Evolutionary conservation across 2,329 filamentous ascomycete genomes (phyloP), one percentile per base, ranked within the genome.

Genomic region (Alternaria sp.): DNA sequence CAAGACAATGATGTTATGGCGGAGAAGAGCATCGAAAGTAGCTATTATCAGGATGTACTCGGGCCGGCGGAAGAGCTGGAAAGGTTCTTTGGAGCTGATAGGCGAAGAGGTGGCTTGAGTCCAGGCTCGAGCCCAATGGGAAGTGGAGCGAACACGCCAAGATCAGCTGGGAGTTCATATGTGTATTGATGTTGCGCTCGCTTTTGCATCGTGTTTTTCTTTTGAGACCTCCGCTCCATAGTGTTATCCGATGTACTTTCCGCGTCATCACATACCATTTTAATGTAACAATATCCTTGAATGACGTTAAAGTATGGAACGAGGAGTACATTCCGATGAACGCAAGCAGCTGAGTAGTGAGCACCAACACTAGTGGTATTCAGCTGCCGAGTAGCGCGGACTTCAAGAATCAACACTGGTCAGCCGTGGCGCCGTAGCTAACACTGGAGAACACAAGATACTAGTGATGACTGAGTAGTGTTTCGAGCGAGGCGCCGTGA

Each of bases 41-140:
- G 23, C 10, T 76, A 72, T 52, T 71, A 69, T 26, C 68, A 49
- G n/a, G 59, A 71, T 23, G 74, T 74, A 1, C 45, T 74, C 19
- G 62, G 50, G 25, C 57, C 69, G 28, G 70, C 66, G n/a, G 69
- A 71, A 55, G 59, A 68, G 17, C 61, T 75, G 23, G 70, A 73
- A 49, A 54, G 40, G 4, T 17, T 72, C 7, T 40, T 73, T 11
- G 59, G 57, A 44, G 50, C 45, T 10, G 54, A 66, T 13, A 62
- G 59, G 28, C 52, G 40, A n/a, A 65, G 61, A 54, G 62, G 67
- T 36, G 60, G 56, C 4, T 25, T 57, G 32, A 67, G 52, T 46
- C 51, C 51, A n/a, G 59, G 57, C 13, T 43, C 25, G 19, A 69
- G 62, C 54, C 49, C 54, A 12, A 51, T 47, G 15, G 60, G 63